phyloP scores from a whole-genome alignment of 2,329 filamentous ascomycete species.

The Gnomoniopsis sp. region DNA sequence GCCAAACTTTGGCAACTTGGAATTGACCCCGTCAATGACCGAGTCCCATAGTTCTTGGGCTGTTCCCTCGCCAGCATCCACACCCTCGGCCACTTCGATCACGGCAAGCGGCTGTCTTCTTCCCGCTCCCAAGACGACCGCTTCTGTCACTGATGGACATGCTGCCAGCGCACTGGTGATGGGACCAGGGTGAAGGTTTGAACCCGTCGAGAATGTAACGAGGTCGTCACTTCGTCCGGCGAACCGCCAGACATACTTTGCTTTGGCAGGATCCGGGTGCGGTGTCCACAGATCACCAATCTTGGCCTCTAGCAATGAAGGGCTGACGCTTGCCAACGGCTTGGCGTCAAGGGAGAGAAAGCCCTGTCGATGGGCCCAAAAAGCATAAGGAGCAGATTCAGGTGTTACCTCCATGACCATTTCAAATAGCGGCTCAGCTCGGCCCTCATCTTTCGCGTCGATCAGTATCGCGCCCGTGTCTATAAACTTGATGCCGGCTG shows the following conservation, averaged over 20 bases:
- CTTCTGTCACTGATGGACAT: not conserved
- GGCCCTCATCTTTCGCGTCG: constrained; percentile 7
- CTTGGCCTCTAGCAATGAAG: constrained; percentile 10
- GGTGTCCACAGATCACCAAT: constrained; percentile 21
- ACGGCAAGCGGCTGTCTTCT: constrained; percentile 10
- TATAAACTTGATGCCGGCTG: constrained; percentile 18
- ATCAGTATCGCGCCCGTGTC: constrained; percentile 11
- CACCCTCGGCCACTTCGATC: constrained; percentile 6
- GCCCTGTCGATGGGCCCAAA: constrained; percentile 11
- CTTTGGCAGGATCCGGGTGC: constrained; percentile 21
- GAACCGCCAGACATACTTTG: constrained; percentile 19
- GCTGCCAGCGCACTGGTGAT: constrained; percentile 4
- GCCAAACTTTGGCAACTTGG: constrained; percentile 1
- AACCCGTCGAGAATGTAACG: constrained; percentile 10
- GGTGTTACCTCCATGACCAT: constrained; percentile 19
- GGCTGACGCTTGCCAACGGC: not conserved
- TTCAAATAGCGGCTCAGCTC: constrained; percentile 16
- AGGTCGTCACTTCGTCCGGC: constrained; percentile 22
- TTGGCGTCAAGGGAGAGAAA: constrained; percentile 3
- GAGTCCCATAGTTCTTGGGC: constrained; percentile 11
- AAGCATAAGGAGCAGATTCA: constrained; percentile 14
- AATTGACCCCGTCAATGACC: constrained; percentile 2
- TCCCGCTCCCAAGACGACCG: constrained; percentile 8
- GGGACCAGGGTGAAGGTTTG: constrained; percentile 9
- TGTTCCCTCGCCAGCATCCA: not conserved